Evolutionary conservation across 2,329 filamentous ascomycete species (phyloP).

Genomic region (Cladosporium sp.): DNA sequence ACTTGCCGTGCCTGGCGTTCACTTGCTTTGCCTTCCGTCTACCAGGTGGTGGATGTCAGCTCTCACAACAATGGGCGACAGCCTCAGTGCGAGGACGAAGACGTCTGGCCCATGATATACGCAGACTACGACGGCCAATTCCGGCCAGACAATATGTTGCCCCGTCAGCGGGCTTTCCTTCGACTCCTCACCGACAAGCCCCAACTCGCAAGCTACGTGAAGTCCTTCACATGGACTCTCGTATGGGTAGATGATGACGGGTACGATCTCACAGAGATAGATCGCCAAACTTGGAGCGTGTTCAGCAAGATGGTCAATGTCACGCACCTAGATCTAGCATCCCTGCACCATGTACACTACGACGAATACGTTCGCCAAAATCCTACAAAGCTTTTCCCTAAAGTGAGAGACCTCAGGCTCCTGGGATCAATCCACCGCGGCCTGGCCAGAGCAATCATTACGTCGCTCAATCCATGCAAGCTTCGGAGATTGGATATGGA

Average conservation of each 20-base stretch:
- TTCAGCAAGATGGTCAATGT: conserved; percentile 11
- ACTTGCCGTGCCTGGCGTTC: conserved; percentile 9
- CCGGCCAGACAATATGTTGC: conserved; percentile 7
- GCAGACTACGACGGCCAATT: conserved; percentile 6
- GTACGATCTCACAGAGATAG: conserved; percentile 1
- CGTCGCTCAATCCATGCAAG: conserved; percentile 4
- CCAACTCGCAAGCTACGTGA: conserved; percentile 11
- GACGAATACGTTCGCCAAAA: conserved; percentile 5
- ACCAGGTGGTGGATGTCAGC: conserved; percentile 12
- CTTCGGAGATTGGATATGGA: conserved; percentile 12
- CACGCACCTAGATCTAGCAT: conserved; percentile 12
- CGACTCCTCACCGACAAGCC: conserved; percentile 5
- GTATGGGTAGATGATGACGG: conserved; percentile 10
- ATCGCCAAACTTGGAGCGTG: conserved; percentile 11
- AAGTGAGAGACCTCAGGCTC: conserved; percentile 13
- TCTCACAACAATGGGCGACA: conserved; percentile 12
- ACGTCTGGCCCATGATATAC: conserved; percentile 1
- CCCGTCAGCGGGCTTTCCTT: conserved; percentile 13
- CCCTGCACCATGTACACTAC: conserved; percentile 3
- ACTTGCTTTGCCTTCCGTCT: conserved; percentile 7
- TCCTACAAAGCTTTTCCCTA: conserved; percentile 10
- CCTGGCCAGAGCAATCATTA: conserved; percentile 11
- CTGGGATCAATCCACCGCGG: conserved; percentile 13
- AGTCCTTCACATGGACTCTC: conserved; percentile 13
- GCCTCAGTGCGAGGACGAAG: background rate